A percentile compares a stretch with the other conserved stretches of the same genome.
Evolutionary conservation across 495 filamentous ascomycete species (phyloP).

Genomic region (Penicillium ucsense): DNA sequence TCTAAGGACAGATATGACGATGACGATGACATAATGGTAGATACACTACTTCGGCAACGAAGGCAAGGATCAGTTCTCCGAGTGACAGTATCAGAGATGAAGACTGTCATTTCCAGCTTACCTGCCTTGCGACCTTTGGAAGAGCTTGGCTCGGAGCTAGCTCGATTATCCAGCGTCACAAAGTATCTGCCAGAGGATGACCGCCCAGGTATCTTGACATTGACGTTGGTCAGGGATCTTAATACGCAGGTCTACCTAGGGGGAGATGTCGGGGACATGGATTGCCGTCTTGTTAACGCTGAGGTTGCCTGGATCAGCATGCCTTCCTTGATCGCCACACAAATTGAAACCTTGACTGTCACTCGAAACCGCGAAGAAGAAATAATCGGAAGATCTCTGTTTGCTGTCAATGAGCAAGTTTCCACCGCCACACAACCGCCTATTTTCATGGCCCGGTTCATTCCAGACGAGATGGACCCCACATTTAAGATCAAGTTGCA

Average conservation of each 20-base stretch:
- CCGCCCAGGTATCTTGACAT: conserved; percentile 74
- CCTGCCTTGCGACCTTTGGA: conserved; percentile 53
- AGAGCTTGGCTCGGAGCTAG: conserved; percentile 65
- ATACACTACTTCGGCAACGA: conserved; percentile 82
- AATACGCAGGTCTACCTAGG: conserved; percentile 48
- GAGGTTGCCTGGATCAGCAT: conserved; percentile 79
- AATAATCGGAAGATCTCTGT: conserved; percentile 48
- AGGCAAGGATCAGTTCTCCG: conserved; percentile 81
- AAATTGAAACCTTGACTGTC: conserved; percentile 49
- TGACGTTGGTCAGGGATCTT: conserved; percentile 55
- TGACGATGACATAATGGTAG: conserved; percentile 89
- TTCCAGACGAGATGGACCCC: conserved; percentile 90
- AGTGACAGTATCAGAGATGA: conserved; percentile 51
- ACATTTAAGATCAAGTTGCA: conserved; percentile 77
- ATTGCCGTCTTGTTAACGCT: conserved; percentile 44
- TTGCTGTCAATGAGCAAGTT: conserved; percentile 9
- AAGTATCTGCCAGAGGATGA: conserved; percentile 97
- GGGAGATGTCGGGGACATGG: conserved; percentile 55
- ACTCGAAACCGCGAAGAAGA: conserved; percentile 59
- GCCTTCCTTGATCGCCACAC: conserved; percentile 69
- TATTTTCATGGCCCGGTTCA: conserved; percentile 70
- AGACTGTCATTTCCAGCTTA: conserved; percentile 46
- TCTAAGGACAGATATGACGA: conserved; percentile 87
- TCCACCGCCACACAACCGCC: conserved; percentile 29
- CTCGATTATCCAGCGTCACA: conserved; percentile 72